These are phyloP conservation scores for Aphanomyces stellatus DNA, from an alignment of 352 stramenopile genomes.

Conservation along the genomic window DNA sequence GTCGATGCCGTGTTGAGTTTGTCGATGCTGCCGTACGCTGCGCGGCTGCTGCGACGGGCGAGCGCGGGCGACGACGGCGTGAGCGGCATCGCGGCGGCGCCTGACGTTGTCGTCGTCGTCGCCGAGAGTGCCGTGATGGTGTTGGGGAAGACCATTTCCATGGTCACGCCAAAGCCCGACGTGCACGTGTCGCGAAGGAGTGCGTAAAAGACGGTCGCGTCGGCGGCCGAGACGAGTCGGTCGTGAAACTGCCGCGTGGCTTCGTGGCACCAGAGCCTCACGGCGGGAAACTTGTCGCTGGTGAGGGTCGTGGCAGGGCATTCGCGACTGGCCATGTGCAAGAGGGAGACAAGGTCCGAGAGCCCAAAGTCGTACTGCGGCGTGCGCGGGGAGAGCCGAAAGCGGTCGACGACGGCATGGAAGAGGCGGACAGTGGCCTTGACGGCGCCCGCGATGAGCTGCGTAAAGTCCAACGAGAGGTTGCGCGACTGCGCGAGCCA, in stretches of 20 bases:
- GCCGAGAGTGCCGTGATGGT: slow-evolving; percentile 1
- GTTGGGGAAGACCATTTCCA: slow-evolving; percentile 30
- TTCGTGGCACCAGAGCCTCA: slow-evolving; percentile 70
- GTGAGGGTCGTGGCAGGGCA: slow-evolving; percentile 25
- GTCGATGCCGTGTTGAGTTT: slow-evolving; percentile 3
- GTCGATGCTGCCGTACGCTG: not conserved
- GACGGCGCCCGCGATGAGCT: slow-evolving; percentile 27
- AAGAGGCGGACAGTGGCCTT: slow-evolving; percentile 45
- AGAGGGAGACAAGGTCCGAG: slow-evolving; percentile 34
- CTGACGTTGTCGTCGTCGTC: not conserved
- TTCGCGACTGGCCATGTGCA: slow-evolving; percentile 37
- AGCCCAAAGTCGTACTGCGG: slow-evolving; percentile 44
- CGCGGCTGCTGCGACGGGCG: not conserved
- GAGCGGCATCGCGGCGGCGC: not conserved
- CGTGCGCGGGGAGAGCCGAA: slow-evolving; percentile 25
- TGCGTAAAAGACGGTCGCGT: slow-evolving; percentile 35
- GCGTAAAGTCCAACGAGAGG: slow-evolving; percentile 13
- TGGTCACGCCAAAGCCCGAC: slow-evolving; percentile 33
- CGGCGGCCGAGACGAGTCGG: slow-evolving; percentile 29
- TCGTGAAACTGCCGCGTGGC: slow-evolving; percentile 44
- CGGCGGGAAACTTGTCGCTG: slow-evolving; percentile 39
- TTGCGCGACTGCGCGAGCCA: slow-evolving; percentile 3
- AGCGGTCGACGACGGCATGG: slow-evolving; percentile 14
- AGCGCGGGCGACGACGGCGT: not conserved
- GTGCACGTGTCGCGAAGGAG: slow-evolving; percentile 38